Percentiles rank a stretch among this genome's conserved stretches.
phyloP scores from a whole-genome alignment of 352 stramenopile genomes.

The Pythium dissotocum region DNA sequence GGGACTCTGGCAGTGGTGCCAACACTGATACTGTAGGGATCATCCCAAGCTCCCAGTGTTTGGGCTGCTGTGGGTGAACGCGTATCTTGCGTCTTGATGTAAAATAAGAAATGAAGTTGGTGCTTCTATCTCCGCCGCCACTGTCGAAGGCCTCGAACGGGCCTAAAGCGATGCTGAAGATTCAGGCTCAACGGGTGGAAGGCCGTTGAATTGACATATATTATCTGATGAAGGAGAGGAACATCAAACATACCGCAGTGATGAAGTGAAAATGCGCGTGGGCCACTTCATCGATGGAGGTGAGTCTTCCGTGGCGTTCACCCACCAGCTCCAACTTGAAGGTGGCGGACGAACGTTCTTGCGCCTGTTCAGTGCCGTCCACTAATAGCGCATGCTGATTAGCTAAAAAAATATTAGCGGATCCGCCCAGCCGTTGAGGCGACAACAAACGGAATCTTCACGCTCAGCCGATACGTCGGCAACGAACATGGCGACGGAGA shows the following conservation, averaged over 20 bases:
- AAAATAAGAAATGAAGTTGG: neutral
- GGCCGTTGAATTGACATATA: neutral
- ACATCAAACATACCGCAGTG: neutral
- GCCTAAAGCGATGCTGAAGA: neutral
- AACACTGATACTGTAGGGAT: neutral
- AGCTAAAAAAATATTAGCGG: neutral
- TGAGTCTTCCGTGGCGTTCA: neutral
- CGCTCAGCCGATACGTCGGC: no score
- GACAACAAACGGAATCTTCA: neutral
- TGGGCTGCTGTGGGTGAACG: neutral
- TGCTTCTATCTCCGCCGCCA: neutral
- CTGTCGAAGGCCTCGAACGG: neutral
- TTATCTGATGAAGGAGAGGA: neutral
- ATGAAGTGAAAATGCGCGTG: neutral
- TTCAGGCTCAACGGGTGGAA: neutral
- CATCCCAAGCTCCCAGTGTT: neutral
- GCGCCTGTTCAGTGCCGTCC: neutral
- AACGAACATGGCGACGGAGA: constrained; percentile 9
- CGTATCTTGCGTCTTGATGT: neutral
- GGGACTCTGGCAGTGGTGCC: neutral
- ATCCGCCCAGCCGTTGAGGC: constrained; percentile 1
- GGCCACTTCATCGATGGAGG: neutral
- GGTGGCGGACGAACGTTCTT: neutral
- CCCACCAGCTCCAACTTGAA: neutral
- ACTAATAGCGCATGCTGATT: constrained; percentile 11